Conservation (phyloP, 23 red algal species). For the Cyanidiococcus yangmingshanensis region DNA sequence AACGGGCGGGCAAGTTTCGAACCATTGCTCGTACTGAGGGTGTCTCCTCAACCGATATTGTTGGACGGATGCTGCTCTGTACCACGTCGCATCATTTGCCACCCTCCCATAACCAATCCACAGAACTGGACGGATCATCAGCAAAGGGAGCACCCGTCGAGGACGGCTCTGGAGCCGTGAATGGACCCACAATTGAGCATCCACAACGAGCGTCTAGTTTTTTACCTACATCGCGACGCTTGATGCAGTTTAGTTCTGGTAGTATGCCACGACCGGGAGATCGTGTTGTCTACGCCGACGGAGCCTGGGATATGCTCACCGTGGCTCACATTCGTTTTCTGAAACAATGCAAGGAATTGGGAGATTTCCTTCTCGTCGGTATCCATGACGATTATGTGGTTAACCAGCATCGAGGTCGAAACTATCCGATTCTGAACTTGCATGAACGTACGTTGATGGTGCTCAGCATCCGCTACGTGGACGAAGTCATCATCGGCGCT, state of each 20-base stretch:
- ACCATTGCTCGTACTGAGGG: conserved; percentile 92
- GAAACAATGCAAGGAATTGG: conserved; percentile 39
- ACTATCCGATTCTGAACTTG: conserved; percentile 96
- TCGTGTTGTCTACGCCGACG: conserved; percentile 84
- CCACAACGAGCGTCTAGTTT: conserved; percentile 36
- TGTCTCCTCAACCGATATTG: conserved; percentile 92
- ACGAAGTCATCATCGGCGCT: conserved; percentile 98
- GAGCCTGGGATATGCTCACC: conserved; percentile 95
- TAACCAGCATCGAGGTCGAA: conserved; percentile 61
- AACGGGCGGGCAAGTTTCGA: conserved; percentile 57
- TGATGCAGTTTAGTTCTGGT: conserved; percentile 72
- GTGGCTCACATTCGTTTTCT: conserved; percentile 75
- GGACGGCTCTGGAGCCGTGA: neutral
- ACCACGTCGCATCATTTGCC: conserved; percentile 28
- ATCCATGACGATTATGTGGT: conserved; percentile 93
- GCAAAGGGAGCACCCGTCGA: neutral
- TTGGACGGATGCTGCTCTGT: conserved; percentile 81
- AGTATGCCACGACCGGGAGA: conserved; percentile 53
- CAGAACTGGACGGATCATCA: neutral
- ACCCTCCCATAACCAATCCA: neutral
- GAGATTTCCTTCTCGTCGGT: conserved; percentile 94
- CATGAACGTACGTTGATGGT: conserved; percentile 86
- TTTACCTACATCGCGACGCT: conserved; percentile 78
- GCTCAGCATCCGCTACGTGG: conserved; percentile 57
- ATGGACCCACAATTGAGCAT: neutral